Evolutionary conservation across 2,329 filamentous ascomycete species (phyloP).

Genomic region (Aspergillus sp.): DNA sequence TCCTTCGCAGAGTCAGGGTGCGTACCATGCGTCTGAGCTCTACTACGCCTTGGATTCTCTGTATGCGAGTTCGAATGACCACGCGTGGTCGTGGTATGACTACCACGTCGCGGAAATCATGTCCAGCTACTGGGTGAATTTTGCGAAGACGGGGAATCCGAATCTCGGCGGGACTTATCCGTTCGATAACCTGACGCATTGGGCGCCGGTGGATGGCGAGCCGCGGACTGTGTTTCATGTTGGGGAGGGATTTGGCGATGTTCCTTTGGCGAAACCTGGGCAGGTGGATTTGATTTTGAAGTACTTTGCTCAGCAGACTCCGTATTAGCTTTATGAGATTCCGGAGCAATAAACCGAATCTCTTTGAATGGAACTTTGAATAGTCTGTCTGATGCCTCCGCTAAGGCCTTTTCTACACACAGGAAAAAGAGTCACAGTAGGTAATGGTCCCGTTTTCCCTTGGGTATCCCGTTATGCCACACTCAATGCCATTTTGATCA

Average conservation of each 20-base stretch:
- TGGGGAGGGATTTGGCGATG: not conserved
- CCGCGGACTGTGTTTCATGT: not conserved
- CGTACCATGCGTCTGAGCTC: conserved; percentile 41
- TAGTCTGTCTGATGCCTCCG: no score
- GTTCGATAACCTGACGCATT: conserved; percentile 13
- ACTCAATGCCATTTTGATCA: no score
- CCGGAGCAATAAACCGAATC: no score
- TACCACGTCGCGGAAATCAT: conserved; percentile 23
- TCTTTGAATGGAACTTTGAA: no score
- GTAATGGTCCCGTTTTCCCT: no score
- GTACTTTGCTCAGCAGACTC: not conserved
- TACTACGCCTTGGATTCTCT: conserved; percentile 40
- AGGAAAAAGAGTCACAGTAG: no score
- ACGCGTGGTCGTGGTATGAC: conserved; percentile 12
- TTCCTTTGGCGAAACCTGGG: not conserved
- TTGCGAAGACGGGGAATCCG: conserved; percentile 32
- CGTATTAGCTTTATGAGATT: not conserved
- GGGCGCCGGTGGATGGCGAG: conserved; percentile 13
- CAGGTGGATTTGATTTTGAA: not conserved
- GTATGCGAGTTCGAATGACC: conserved; percentile 27
- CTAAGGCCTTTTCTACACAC: no score
- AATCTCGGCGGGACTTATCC: conserved; percentile 21
- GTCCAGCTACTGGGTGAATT: conserved; percentile 38
- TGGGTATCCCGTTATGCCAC: no score
- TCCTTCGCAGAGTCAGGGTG: conserved; percentile 35